Evolutionary conservation across 192 early-diverging fungal species (phyloP), one percentile per base, ranked within the genome.

Genomic region (Backusella morwellensis): DNA sequence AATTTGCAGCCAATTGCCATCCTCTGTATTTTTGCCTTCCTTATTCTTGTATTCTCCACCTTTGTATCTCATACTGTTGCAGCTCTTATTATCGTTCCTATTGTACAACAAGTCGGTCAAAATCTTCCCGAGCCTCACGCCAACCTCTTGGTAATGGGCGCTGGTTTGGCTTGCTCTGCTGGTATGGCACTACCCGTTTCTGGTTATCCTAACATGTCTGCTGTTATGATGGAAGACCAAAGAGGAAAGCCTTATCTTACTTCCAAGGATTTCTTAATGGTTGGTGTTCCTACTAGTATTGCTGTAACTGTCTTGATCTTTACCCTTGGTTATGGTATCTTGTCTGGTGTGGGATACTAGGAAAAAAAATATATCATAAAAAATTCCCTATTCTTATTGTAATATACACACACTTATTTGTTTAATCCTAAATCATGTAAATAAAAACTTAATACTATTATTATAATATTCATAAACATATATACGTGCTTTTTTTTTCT

Each of bases 21-120:
- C 59, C 75, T 92, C 36, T 66, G 83, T 69, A 82, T 93, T 56
- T 90, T 94, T 73, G 83, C 88, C 29, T 82, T 82, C 7, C 80
- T 93, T 52, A 90, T 93, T 17, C 74, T 91, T 21, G 88, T 93
- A 23, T 88, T 92, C 75, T 90, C 93, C 15, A 90, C 88, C 19
- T 94, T 94, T 81, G 91, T 94, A 38, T 89, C 87, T 3, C 93
- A 94, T 73, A 94, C 93, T 1, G 93, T 94, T 23, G 93, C 91
- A 3, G 93, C 93, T 1, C 82, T 94, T 56, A 94, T 94, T 68
- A 91, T 94, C 23, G 77, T 94, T 54, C 91, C 91, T 11, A 91
- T 94, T 67, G 90, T 94, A 56, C 85, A 89, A 63, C 84, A 93
- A 74, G 90, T 94, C 44, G 93, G 92, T 19, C 72, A 81, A n/a